Evolutionary conservation across 1,284 basidiomycete species (phyloP), one percentile per base, ranked within the genome.

Genomic region (Xerocomus amazonicus): DNA sequence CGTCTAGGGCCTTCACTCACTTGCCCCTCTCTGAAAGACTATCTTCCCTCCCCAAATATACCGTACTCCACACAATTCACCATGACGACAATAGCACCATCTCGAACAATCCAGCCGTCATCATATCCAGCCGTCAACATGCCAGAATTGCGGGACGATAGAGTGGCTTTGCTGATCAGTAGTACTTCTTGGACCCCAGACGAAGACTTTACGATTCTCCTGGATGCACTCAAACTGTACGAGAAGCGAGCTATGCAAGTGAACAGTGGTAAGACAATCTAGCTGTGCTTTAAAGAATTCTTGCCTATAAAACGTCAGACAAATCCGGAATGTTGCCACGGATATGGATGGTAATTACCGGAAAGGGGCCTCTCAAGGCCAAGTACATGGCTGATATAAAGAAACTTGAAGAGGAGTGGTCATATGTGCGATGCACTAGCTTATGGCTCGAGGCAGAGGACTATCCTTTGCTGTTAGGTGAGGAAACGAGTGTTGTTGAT

Each of bases 161-260:
- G 95, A 52, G 92, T 93, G 2, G 94, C 92, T 0, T 72, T 99
- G 3, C 61, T 98, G 17, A 85, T 99, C 17, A 92, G 90, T 26
- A 92, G 92, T 58, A 99, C 97, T 0, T 93, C 90, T 9, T 99
- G 97, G 96, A 99, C 97, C 0, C 84, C 91, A 7, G 97, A 99
- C 63, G 97, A 99, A 69, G 94, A 99, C 67, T 98, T 99, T 57
- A 73, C 78, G 3, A 79, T 97, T 38, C 78, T 99, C 6, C 69
- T 97, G 13, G 74, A 79, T 13, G 91, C 92, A 8, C 71, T 97
- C 36, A 62, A 64, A 7, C 45, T 73, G 26, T 97, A 95, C 65
- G 86, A 97, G 59, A 55, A 62, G 34, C 75, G 73, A 50, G 92
- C 85, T 12, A 56, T 63, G 29, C 63, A 66, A 29, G 56, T 70